Base-by-base conservation (phyloP, 2,329 filamentous ascomycete species). In the Diaporthe sp. region DNA sequence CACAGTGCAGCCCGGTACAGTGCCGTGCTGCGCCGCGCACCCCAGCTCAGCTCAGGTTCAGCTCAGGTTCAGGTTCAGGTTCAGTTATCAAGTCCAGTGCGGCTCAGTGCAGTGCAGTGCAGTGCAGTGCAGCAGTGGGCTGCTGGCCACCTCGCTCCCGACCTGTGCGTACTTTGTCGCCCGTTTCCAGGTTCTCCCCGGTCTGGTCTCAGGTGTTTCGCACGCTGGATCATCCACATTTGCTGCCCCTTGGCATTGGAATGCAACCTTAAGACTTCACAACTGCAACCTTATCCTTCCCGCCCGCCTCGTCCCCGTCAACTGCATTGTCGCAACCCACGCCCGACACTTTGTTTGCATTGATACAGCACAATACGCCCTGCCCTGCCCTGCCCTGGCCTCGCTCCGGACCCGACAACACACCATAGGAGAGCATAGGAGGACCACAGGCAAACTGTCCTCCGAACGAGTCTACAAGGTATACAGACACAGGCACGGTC, bases 281-380 rank as follows among this genome's bases (percentile, higher is more conserved):
- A 67, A 68, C 72, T 76, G 72, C 72, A 76, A 76, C 75, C 75
- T 76, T 74, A 76, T 67, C 72, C 75, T 71, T 76, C 71, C 60
- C 47, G 47, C 39, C 71, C 63, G 72, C 37, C 75, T 60, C 63
- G 37, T 53, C 39, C 71, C 55, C 61, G 70, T 67, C 74, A 49
- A 75, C 70, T 70, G 61, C 53, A 71, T 71, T 74, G 71, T 75
- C 44, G 39, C 57, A 44, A 31, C 42, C 71, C 57, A 63, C 34
- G 44, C 71, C 67, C 58, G 72, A 74, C 57, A 63, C 67, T 71
- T 39, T 67, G 68, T 53, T 67, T 72, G 73, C 37, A 53, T 55
- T 71, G 55, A 42, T 73, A 71, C 74, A 60, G 22, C 70, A 17
- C 51, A 42, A 34, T 67, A 42, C 61, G 61, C 34, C 65, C 34